phyloP scores from a whole-genome alignment of 1,284 basidiomycete genomes.

The Sutorius eximius region DNA sequence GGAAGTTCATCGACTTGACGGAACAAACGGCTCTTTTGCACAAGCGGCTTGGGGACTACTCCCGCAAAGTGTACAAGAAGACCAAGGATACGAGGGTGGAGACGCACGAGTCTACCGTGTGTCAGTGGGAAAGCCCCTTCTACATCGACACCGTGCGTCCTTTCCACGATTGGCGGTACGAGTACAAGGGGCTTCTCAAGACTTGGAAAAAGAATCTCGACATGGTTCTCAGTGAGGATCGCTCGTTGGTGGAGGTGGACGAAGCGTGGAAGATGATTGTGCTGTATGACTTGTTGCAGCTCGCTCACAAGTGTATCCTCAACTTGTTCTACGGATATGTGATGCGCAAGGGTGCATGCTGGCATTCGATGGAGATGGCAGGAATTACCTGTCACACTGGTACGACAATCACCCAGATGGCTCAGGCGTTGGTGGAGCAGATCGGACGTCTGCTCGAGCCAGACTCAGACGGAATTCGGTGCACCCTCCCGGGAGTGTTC shows the following conservation, averaged over 20 bases:
- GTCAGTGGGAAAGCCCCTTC: constrained; percentile 98
- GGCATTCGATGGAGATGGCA: constrained; percentile 99
- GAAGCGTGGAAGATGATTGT: constrained; percentile 99
- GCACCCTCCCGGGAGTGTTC: constrained; percentile 97
- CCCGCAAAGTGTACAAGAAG: constrained; percentile 97
- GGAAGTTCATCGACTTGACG: constrained; percentile 83
- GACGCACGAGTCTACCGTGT: constrained; percentile 92
- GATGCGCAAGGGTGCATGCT: constrained; percentile 98
- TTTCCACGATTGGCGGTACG: constrained; percentile 97
- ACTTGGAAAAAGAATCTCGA: constrained; percentile 99
- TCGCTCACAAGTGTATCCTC: constrained; percentile 99
- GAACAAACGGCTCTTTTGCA: constrained; percentile 94
- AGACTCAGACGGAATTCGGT: constrained; percentile 99
- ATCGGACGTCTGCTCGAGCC: constrained; percentile 96
- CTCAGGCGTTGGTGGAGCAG: constrained; percentile 95
- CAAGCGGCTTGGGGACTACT: constrained; percentile 98
- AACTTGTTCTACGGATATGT: constrained; percentile 99
- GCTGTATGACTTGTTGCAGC: constrained; percentile 97
- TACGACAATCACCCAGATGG: constrained; percentile 99
- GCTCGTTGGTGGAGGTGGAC: constrained; percentile 82
- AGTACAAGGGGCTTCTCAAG: constrained; percentile 98
- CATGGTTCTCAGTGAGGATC: constrained; percentile 61
- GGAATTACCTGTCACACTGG: constrained; percentile 99
- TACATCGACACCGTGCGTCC: constrained; percentile 98
- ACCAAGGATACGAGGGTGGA: constrained; percentile 99